Evolutionary conservation across 108 stramenopile genomes (phyloP).

Genomic region (Epithemia pelagica): DNA sequence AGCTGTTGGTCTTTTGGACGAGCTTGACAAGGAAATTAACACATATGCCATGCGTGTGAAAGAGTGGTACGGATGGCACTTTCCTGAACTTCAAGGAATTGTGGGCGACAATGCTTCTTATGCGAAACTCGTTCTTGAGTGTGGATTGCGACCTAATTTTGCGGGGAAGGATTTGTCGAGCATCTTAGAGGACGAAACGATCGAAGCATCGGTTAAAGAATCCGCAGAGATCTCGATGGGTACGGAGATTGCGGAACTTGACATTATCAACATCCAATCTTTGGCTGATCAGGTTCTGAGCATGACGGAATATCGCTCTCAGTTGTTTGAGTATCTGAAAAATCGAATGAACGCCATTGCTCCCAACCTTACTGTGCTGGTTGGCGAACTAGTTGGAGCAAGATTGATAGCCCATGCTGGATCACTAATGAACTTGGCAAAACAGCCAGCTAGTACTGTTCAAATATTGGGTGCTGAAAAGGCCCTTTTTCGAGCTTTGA

Average conservation of each 20-base stretch:
- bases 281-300: constrained; percentile 95
- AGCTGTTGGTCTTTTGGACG: constrained; percentile 99
- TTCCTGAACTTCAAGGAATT: constrained; percentile 95
- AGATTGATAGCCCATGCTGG: constrained; percentile 99
- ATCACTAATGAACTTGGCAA: constrained; percentile 97
- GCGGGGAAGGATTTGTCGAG: constrained; percentile 79
- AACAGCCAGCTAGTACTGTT: constrained; percentile 98
- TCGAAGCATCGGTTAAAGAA: constrained; percentile 88
- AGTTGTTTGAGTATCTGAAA: constrained; percentile 97
- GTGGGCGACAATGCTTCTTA: constrained; percentile 96
- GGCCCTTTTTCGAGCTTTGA: constrained; percentile 98
- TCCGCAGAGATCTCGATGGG: constrained; percentile 99
- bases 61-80: constrained; percentile 99
- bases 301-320: constrained; percentile 96
- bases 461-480: constrained; percentile 99
- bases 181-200: constrained; percentile 87
- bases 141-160: constrained; percentile 86
- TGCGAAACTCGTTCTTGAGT: constrained; percentile 87
- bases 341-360: constrained; percentile 99
- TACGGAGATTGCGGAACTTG: constrained; percentile 95
- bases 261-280: constrained; percentile 88
- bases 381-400: constrained; percentile 98
- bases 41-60: constrained; percentile 99
- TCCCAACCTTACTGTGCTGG: constrained; percentile 98
- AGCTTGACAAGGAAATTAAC: constrained; percentile 99